Base-by-base conservation (phyloP, 2,329 filamentous ascomycete genomes). In the Pseudomassariella vexata region DNA sequence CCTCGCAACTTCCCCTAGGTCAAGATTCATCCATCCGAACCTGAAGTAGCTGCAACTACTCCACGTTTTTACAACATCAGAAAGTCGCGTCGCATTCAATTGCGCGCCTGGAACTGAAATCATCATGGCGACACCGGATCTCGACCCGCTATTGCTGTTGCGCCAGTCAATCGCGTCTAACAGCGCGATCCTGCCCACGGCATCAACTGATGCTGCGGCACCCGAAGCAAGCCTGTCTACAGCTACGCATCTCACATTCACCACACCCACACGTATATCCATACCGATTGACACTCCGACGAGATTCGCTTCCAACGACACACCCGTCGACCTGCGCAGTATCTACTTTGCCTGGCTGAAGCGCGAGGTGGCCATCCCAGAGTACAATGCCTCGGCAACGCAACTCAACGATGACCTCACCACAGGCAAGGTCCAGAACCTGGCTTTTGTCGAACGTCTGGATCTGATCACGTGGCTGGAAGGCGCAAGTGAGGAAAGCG, bases 321-420 rank as follows among this genome's bases (percentile, higher is more conserved):
- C 76, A 35, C 72, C 82, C 5, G 80, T 95, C 49, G 86, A 95
- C 55, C 70, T 98, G 46, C 87, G 92, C 54, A 92, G 84, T 56
- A 90, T 95, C 61, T 95, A 90, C 67, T 95, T 96, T 55, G 88
- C 88, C 35, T 98, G 88, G 87, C 71, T 85, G 50, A 94, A 95
- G 63, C 87, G 88, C 58, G 90, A 96, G 64, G 79, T 83, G 34
- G 79, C 83, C 34, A 88, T 94, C 45, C 84, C 85, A 9, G 87
- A 94, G 48, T 96, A 96, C 70, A 92, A 95, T 60, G 77, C 83
- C 17, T 82, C 83, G 0, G 85, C 86, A 10, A 80, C 84, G 48
- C 72, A 79, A 45, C 70, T 96, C 35, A 94, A 94, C 55, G 80
- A 85, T 30, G 79, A 87, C 51, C 68, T 95, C 9, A 68, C 66